phyloP scores from a whole-genome alignment of 345 rosid genomes.

The Brassica rapa region DNA sequence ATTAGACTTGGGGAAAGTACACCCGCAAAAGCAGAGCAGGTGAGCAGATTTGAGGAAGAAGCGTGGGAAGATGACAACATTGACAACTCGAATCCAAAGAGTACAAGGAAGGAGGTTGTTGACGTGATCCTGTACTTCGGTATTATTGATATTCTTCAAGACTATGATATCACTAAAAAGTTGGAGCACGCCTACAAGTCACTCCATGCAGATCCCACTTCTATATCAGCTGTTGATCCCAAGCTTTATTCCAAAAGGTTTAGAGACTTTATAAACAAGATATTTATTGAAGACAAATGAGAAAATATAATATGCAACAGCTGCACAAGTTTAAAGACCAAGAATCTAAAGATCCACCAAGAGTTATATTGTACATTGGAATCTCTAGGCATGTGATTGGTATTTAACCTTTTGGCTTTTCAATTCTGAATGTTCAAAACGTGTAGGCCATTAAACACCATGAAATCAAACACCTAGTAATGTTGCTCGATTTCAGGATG shows the following conservation, averaged over 20 bases:
- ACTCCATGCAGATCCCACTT: conserved; percentile 56
- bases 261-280: conserved; percentile 58
- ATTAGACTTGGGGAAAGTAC: conserved; percentile 53
- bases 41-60: conserved; percentile 44
- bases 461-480: not conserved
- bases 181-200: conserved; percentile 73
- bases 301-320: conserved; percentile 4
- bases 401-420: conserved; percentile 14
- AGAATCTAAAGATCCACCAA: conserved; percentile 12
- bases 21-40: conserved; percentile 60
- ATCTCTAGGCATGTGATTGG: conserved; percentile 16
- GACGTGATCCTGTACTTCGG: conserved; percentile 66
- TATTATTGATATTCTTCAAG: conserved; percentile 65
- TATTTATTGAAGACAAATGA: conserved; percentile 57
- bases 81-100: conserved; percentile 31
- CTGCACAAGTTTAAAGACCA: conserved; percentile 19
- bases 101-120: conserved; percentile 40
- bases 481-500: conserved; percentile 25
- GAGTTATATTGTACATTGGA: conserved; percentile 2
- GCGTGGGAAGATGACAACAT: conserved; percentile 33
- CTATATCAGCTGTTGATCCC: conserved; percentile 75
- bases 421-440: conserved; percentile 19
- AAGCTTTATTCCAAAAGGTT: conserved; percentile 65
- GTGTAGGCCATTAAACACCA: conserved; percentile 1
- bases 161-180: conserved; percentile 67